phyloP scores from a whole-genome alignment of 345 rosid genomes.

The Aethionema arabicum region DNA sequence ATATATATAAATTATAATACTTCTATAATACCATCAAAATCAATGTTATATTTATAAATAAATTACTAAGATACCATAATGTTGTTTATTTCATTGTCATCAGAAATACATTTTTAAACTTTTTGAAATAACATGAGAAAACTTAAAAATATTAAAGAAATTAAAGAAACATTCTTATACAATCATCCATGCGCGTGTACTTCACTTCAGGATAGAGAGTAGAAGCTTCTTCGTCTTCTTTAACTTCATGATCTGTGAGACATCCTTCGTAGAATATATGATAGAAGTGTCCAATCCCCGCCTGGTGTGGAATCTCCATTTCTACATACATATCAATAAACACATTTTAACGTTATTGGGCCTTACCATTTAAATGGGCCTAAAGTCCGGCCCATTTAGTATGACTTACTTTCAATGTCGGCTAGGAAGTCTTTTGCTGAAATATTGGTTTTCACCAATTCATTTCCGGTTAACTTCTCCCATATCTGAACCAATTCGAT shows the following conservation, averaged over 20 bases:
- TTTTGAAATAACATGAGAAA: too few species aligned
- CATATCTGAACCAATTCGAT: constrained; percentile 55
- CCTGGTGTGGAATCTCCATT: constrained; percentile 53
- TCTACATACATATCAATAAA: constrained; percentile 38
- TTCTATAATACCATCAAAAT: too few species aligned
- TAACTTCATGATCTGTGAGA: constrained; percentile 64
- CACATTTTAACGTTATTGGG: neutral
- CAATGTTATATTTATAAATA: too few species aligned
- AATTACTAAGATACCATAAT: too few species aligned
- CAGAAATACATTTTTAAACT: too few species aligned
- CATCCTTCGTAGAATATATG: constrained; percentile 87
- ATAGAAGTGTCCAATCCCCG: constrained; percentile 76
- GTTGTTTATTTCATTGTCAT: too few species aligned
- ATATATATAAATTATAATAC: too few species aligned
- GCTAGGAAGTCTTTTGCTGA: constrained; percentile 55
- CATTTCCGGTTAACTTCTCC: constrained; percentile 61
- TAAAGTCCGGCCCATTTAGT: constrained; percentile 6
- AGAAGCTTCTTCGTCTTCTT: constrained; percentile 68
- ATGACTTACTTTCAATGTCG: constrained; percentile 51
- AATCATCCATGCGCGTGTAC: constrained; percentile 67
- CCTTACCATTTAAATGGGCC: neutral
- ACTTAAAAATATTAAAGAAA: neutral
- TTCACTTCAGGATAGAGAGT: constrained; percentile 70
- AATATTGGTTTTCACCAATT: constrained; percentile 46
- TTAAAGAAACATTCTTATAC: constrained; percentile 45